Conservation (phyloP, 306 rosid species). For the Medicago lupulina region DNA sequence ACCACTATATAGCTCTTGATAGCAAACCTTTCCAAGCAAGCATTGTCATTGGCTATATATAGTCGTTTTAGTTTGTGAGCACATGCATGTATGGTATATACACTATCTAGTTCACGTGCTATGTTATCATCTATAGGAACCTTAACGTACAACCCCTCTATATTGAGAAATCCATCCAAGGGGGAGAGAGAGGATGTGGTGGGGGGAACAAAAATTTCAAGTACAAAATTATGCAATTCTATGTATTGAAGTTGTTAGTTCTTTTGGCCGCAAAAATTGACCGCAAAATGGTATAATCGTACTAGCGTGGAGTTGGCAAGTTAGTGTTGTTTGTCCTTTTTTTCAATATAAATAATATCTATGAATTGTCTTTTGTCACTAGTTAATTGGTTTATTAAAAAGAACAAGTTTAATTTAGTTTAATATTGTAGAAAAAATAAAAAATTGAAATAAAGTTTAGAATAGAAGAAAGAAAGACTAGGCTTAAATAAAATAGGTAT, state of each 20-base stretch:
- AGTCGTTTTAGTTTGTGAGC: not conserved
- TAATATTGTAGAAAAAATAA: too few relatives aligned
- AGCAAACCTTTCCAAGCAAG: conserved; percentile 12
- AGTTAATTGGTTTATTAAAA: too few relatives aligned
- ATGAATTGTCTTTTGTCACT: too few relatives aligned
- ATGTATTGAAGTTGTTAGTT: not conserved
- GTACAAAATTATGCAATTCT: not conserved
- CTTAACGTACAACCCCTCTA: not conserved
- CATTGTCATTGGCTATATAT: not conserved
- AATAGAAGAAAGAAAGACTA: too few relatives aligned
- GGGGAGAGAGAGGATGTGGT: not conserved
- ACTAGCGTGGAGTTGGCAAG: too few relatives aligned
- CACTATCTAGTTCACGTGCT: conserved; percentile 32
- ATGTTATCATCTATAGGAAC: conserved; percentile 38
- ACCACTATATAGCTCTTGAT: conserved; percentile 14
- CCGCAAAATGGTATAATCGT: not conserved
- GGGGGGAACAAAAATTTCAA: not conserved
- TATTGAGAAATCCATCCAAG: not conserved
- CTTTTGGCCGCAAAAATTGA: not conserved
- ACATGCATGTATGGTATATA: conserved; percentile 42
- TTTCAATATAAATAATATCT: too few relatives aligned
- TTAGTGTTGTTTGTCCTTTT: too few relatives aligned
- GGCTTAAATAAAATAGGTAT: too few relatives aligned
- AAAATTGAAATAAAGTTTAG: too few relatives aligned
- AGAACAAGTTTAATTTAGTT: too few relatives aligned